These are phyloP conservation scores for Iris macrosiphon DNA, from an alignment of 106 monocot genomes.

Conservation along the genomic window DNA sequence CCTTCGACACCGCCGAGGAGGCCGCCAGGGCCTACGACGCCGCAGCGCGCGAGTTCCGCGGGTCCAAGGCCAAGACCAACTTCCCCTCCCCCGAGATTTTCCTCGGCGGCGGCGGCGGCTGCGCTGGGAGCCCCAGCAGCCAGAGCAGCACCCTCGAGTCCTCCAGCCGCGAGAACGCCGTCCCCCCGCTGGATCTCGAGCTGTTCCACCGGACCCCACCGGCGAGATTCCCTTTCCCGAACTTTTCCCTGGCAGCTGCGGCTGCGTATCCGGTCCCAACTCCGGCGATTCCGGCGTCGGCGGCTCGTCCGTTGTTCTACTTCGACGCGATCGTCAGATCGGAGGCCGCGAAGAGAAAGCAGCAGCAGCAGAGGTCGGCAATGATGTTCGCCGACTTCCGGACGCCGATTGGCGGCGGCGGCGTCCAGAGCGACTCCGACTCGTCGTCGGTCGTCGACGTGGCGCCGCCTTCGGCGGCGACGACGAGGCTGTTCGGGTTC, in stretches of 20 bases:
- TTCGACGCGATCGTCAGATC: conserved; percentile 21
- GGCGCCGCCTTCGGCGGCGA: neutral
- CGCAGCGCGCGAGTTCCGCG: conserved; percentile 29
- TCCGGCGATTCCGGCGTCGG: too few relatives aligned
- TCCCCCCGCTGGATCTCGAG: conserved; percentile 26
- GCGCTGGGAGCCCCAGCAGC: conserved; percentile 40
- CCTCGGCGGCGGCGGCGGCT: neutral
- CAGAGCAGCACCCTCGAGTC: conserved; percentile 57
- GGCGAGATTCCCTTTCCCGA: conserved; percentile 26
- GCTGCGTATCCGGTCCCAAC: too few relatives aligned
- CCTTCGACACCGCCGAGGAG: conserved; percentile 41
- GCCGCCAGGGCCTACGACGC: conserved; percentile 38
- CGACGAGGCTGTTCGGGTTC: neutral
- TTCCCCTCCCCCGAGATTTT: conserved; percentile 19
- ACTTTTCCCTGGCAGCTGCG: neutral
- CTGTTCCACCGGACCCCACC: conserved; percentile 7
- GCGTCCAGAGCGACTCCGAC: conserved; percentile 25
- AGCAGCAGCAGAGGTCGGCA: neutral
- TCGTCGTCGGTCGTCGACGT: conserved; percentile 19
- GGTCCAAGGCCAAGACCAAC: conserved; percentile 33
- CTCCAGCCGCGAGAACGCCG: conserved; percentile 15
- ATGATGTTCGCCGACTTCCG: neutral
- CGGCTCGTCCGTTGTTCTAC: conserved; percentile 16
- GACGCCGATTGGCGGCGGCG: neutral
- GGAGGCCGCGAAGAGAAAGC: neutral